A percentile compares a stretch with the other conserved stretches of the same genome.
phyloP scores from a whole-genome alignment of 495 filamentous ascomycete genomes.

The Viridothelium virens region DNA sequence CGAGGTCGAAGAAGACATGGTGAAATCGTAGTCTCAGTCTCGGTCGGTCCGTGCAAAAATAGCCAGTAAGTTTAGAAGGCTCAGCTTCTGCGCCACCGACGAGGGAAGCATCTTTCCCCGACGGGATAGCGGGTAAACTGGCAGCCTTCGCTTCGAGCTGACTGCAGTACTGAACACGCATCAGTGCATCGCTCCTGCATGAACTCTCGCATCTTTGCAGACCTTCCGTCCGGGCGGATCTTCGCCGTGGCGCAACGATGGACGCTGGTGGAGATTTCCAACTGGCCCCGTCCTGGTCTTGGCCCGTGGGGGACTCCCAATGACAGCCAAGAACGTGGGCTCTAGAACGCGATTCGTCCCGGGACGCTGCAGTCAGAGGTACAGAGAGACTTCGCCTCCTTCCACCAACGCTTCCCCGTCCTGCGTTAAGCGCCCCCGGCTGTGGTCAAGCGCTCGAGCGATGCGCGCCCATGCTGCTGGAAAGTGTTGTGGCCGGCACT shows the following conservation, averaged over 20 bases:
- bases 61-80: background rate
- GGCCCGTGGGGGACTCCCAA: background rate
- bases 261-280: conserved; percentile 9
- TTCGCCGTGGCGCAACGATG: background rate
- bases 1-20: background rate
- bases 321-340: background rate
- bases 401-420: background rate
- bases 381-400: conserved; percentile 8
- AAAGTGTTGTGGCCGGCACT: background rate
- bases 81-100: conserved; percentile 12
- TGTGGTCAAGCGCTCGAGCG: conserved; percentile 2
- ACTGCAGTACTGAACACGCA: background rate
- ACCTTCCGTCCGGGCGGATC: background rate
- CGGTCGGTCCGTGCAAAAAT: background rate
- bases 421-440: background rate
- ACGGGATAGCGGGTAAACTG: conserved; percentile 1
- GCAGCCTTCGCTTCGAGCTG: conserved; percentile 4
- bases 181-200: background rate
- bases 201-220: background rate
- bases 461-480: background rate
- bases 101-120: background rate
- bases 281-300: background rate
- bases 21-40: background rate
- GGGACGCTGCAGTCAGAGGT: conserved; percentile 6
- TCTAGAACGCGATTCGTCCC: conserved; percentile 5